A percentile compares a stretch with the other conserved stretches of the same genome.
Evolutionary conservation across 2,329 filamentous ascomycete genomes (phyloP).

Genomic region (Ascochyta pisi): DNA sequence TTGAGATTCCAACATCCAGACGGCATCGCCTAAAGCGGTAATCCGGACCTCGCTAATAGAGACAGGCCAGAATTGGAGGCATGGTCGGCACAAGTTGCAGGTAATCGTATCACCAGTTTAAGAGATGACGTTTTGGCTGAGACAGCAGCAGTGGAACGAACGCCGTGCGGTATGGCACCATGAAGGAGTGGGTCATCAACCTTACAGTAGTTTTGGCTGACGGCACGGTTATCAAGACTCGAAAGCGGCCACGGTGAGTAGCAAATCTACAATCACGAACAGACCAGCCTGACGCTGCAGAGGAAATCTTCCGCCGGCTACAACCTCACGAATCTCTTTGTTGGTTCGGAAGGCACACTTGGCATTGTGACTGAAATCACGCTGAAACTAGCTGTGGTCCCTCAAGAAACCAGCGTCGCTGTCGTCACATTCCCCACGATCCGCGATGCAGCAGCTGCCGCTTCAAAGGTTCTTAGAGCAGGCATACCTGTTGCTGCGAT

Average conservation of each 20-base stretch:
- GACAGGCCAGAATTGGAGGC: conserved; percentile 74
- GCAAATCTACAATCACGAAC: neutral
- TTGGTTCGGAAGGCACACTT: conserved; percentile 82
- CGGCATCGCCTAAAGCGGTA: conserved; percentile 23
- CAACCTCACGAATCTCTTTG: conserved; percentile 80
- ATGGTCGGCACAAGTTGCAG: conserved; percentile 79
- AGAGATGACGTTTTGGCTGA: conserved; percentile 19
- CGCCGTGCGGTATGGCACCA: conserved; percentile 80
- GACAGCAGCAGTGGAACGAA: conserved; percentile 70
- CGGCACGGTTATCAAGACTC: conserved; percentile 79
- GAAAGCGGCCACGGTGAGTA: conserved; percentile 68
- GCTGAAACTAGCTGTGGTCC: conserved; percentile 78
- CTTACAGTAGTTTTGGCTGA: conserved; percentile 81
- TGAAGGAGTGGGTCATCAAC: conserved; percentile 89
- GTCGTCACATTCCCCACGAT: conserved; percentile 82
- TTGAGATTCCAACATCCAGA: conserved; percentile 5
- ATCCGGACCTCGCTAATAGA: conserved; percentile 29
- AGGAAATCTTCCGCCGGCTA: conserved; percentile 82
- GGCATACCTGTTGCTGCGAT: conserved; percentile 77
- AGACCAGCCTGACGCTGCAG: conserved; percentile 5
- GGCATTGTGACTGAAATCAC: conserved; percentile 85
- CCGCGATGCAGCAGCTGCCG: conserved; percentile 75
- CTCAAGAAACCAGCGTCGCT: conserved; percentile 77
- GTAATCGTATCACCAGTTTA: conserved; percentile 21
- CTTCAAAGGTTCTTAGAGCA: conserved; percentile 76